Percentiles rank a stretch among this genome's conserved stretches.
phyloP scores from a whole-genome alignment of 805 yeast species.

The Sugiyamaella marilandica region DNA sequence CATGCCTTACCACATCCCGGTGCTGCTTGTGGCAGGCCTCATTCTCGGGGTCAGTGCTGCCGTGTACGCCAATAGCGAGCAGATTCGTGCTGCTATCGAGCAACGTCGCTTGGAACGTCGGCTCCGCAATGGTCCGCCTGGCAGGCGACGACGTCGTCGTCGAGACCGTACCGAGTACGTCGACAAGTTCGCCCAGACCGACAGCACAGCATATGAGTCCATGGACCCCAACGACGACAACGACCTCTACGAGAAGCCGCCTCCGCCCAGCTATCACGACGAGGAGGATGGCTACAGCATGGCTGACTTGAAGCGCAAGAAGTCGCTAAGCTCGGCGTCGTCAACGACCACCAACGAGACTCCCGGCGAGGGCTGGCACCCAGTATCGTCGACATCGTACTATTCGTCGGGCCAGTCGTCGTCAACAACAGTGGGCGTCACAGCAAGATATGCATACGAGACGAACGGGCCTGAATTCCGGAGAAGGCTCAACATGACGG shows the following conservation, averaged over 20 bases:
- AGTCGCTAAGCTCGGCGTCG: background rate
- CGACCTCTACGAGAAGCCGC: constrained; percentile 11
- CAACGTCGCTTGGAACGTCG: constrained; percentile 18
- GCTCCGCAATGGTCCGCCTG: constrained; percentile 11
- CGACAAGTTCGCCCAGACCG: constrained; percentile 1
- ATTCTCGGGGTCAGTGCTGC: constrained; percentile 24
- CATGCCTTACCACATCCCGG: constrained; percentile 8
- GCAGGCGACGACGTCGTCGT: constrained; percentile 4
- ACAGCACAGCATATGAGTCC: background rate
- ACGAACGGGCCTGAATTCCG: background rate
- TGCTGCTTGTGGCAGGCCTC: constrained; percentile 20
- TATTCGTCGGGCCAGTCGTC: constrained; percentile 19
- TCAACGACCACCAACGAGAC: background rate
- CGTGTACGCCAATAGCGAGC: constrained; percentile 22
- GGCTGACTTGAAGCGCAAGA: background rate
- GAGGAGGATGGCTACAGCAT: background rate
- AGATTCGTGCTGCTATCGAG: constrained; percentile 16
- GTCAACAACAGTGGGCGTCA: background rate
- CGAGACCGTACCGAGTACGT: background rate
- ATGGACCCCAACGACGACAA: constrained; percentile 9
- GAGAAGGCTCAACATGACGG: background rate
- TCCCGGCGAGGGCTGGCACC: background rate
- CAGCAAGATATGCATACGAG: background rate
- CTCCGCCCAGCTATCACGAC: constrained; percentile 1
- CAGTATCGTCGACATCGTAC: constrained; percentile 9